Evolutionary conservation across 495 filamentous ascomycete genomes (phyloP).

Genomic region (Hypoxylon intermedium): DNA sequence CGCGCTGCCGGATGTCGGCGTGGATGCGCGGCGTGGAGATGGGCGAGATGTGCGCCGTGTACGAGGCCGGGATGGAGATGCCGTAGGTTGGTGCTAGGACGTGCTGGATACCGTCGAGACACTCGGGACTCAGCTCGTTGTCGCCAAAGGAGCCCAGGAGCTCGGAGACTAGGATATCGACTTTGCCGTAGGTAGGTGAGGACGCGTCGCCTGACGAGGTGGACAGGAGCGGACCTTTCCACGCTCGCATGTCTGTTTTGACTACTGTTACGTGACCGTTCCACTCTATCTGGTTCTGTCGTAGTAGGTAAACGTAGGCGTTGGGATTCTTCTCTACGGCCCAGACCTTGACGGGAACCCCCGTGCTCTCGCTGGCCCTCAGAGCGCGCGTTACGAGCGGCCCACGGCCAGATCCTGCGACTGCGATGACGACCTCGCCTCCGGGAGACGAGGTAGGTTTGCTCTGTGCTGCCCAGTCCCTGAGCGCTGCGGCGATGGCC

Average conservation of each 20-base stretch:
- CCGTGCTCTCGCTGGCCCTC: slow-evolving; percentile 75
- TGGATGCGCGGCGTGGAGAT: slow-evolving; percentile 88
- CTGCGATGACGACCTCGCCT: slow-evolving; percentile 83
- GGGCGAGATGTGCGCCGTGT: slow-evolving; percentile 89
- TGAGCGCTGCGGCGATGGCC: slow-evolving; percentile 80
- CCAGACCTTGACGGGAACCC: slow-evolving; percentile 82
- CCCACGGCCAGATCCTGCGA: slow-evolving; percentile 90
- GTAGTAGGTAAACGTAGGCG: slow-evolving; percentile 88
- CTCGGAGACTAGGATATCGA: slow-evolving; percentile 94
- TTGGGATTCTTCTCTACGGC: slow-evolving; percentile 98
- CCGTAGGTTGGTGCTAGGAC: slow-evolving; percentile 76
- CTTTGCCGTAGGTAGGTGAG: slow-evolving; percentile 58
- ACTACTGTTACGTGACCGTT: slow-evolving; percentile 77
- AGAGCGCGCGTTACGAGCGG: slow-evolving; percentile 88
- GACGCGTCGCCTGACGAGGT: slow-evolving; percentile 26
- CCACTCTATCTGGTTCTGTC: slow-evolving; percentile 84
- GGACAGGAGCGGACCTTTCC: slow-evolving; percentile 74
- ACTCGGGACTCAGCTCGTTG: slow-evolving; percentile 90
- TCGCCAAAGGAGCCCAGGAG: slow-evolving; percentile 91
- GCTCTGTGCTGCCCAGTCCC: slow-evolving; percentile 74
- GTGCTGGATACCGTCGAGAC: slow-evolving; percentile 86
- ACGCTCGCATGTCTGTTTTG: slow-evolving; percentile 95
- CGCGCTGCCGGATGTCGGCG: slow-evolving; percentile 73
- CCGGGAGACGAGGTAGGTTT: slow-evolving; percentile 74
- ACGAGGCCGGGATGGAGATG: slow-evolving; percentile 90